Evolutionary conservation across 257 asterid species (phyloP), one percentile per base, ranked within the genome.

Genomic region (Nyctanthes arbortristis): DNA sequence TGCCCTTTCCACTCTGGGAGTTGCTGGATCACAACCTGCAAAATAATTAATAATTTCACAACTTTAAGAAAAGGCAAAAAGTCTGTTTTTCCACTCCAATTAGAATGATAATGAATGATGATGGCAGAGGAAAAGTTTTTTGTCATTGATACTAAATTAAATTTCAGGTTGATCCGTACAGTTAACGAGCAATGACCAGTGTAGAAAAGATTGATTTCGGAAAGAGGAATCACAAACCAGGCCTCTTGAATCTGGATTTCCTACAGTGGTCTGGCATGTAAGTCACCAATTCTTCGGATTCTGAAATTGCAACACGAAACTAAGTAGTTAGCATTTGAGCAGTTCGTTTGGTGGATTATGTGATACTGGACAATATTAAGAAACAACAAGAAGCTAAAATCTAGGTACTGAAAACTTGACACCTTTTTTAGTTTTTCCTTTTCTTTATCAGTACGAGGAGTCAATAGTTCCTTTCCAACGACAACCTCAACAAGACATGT

Each of bases 1-100:
- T 90, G 97, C 37, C 80, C 86, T 85, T 90, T 90, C 96, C 97
- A 91, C 71, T 88, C 97, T 0, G 97, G 97, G 31, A 91, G 88
- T 66, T 91, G 95, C 29, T 88, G 97, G 64, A 91, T 77, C 11
- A 87, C 82, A 55, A 91, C 76, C 96, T 91, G 80, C 68, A 52
- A n/a, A n/a, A n/a, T n/a, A n/a, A n/a, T n/a, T n/a, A 13, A 49
- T 0, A 13, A 7, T 12, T 2, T 12, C 5, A 37, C 8, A 9
- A 7, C n/a, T n/a, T n/a, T n/a, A n/a, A n/a, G n/a, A n/a, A n/a
- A n/a, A n/a, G n/a, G n/a, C n/a, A n/a, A n/a, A n/a, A n/a, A n/a
- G n/a, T n/a, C n/a, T n/a, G n/a, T n/a, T n/a, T n/a, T n/a, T n/a
- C n/a, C n/a, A n/a, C n/a, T n/a, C n/a, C n/a, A n/a, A n/a, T n/a